A percentile compares a stretch with the other conserved stretches of the same genome.
These are phyloP conservation scores for Pyricularia sp. DNA, from an alignment of 2,329 filamentous ascomycete species.

Conservation along the genomic window DNA sequence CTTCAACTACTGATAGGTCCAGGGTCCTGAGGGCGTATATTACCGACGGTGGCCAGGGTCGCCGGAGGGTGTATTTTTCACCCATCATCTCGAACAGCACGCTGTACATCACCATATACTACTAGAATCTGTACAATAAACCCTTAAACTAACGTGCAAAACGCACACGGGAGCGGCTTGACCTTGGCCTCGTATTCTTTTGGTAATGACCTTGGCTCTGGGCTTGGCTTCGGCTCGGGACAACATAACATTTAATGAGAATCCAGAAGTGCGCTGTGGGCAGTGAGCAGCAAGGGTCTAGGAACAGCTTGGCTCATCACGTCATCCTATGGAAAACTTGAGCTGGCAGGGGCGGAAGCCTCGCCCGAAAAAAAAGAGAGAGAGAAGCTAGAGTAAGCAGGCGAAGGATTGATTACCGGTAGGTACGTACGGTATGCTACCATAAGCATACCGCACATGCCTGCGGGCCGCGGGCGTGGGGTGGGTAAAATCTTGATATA, in stretches of 20 bases:
- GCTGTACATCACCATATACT: not conserved
- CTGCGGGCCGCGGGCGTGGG: too few species aligned
- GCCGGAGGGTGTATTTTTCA: not conserved
- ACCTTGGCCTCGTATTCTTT: not conserved
- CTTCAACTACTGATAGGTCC: slow-evolving; percentile 1
- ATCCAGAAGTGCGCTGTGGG: not conserved
- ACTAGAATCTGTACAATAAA: slow-evolving; percentile 1
- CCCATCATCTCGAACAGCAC: not conserved
- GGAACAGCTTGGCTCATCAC: not conserved
- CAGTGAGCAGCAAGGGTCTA: not conserved
- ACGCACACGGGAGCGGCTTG: not conserved
- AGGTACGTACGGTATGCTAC: not conserved
- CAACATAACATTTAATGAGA: not conserved
- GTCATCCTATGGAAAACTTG: not conserved
- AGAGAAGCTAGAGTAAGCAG: not conserved
- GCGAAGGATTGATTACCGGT: not conserved
- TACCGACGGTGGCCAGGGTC: not conserved
- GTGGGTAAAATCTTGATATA: not conserved
- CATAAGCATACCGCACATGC: not conserved
- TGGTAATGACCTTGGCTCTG: not conserved
- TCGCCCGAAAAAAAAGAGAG: not conserved
- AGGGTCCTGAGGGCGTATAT: not conserved
- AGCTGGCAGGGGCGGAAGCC: not conserved
- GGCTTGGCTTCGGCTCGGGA: not conserved
- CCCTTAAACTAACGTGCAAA: not conserved